Base-by-base conservation (phyloP, 108 stramenopile species). In the Cyclotella cryptica region DNA sequence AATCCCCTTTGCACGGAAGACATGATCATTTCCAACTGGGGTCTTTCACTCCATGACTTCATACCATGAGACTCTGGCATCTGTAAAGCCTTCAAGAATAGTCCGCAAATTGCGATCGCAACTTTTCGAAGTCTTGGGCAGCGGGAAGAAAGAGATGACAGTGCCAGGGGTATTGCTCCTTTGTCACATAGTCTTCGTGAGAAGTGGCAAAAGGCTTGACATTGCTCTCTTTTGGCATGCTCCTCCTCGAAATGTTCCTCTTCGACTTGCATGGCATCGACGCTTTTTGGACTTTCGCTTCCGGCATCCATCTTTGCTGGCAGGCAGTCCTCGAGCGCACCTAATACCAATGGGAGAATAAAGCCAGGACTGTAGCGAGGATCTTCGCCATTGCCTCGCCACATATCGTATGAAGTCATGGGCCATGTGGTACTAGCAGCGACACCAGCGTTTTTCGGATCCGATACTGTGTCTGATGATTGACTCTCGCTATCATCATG, bases 21-120 rank as follows among this genome's bases (percentile, higher is more conserved):
- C 73, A 95, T 71, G 12, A 93, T n/a, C 91, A 95, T 90, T 39
- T 69, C 87, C 24, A 92, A 59, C 65, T 95, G 94, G 13, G 92
- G 90, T 27, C 94, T 83, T 66, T 88, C 86, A 49, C 88, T 78
- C 94, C 94, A 95, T 18, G 82, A 76, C 22, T 87, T 74, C 3
- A 88, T 57, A 47, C 66, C 71, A 1, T 69, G 79, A 21, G 94
- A 85, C 52, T 90, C 85, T 51, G 81, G 60, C 60, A 86, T 85
- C 57, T 84, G 69, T n/a, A 88, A 72, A 47, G 83, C 83, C 42
- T 72, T 62, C 18, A 86, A 52, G 45, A 93, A 87, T n/a, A 87
- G 51, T 26, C 86, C 83, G 47, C 91, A 79, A 42, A 89, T 82
- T 0, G 85, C 78, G 43, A 90, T 51, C 10, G 91, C 87, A 11